Base-by-base conservation (phyloP, 2,329 filamentous ascomycete genomes). In the Tolypocladium endophyticum region DNA sequence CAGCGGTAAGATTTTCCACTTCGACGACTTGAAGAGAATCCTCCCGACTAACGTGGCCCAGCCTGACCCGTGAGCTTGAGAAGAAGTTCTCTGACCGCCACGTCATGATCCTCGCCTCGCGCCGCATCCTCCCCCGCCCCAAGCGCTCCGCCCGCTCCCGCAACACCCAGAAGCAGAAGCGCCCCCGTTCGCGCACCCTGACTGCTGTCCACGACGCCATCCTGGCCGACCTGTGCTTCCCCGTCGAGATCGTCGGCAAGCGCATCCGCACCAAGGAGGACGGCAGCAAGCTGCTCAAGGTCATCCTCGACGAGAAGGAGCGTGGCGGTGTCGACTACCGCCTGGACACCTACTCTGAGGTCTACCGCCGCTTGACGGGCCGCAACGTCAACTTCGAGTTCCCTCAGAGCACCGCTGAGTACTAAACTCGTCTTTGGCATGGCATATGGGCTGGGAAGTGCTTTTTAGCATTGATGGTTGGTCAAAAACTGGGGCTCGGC, bases 11-110 rank as follows among this genome's bases (percentile, higher is more conserved):
- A 79, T 66, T 61, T 58, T 43, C 33, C 6, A 33, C 5, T 55
- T 56, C 1, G 3, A 20, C n/a, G 18, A 43, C n/a, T 4, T n/a
- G 8, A 16, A 56, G 52, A 5, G 11, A 45, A 58, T 28, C 28
- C 52, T n/a, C 50, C 7, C 9, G 16, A 60, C 67, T 74, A 63
- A 72, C 62, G 2, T n/a, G n/a, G n/a, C 4, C 4, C 61, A 97
- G 93, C 77, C 88, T 99, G 77, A 99, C 94, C 81, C 94, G 94
- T 82, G 94, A 99, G 87, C 92, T 99, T 77, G 94, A 99, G 89
- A 99, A 99, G 92, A 99, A 99, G 86, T 99, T 99, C 91, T 97
- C 94, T 68, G 94, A 99, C 87, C 94, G 94, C 81, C 94, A 99
- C 81, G 94, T 99, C 79, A 85, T 99, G 79, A 92, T 99, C 87